Percentiles rank a stretch among this genome's conserved stretches.
phyloP scores from a whole-genome alignment of 2,329 filamentous ascomycete species.

The Leptographium wingfieldii region DNA sequence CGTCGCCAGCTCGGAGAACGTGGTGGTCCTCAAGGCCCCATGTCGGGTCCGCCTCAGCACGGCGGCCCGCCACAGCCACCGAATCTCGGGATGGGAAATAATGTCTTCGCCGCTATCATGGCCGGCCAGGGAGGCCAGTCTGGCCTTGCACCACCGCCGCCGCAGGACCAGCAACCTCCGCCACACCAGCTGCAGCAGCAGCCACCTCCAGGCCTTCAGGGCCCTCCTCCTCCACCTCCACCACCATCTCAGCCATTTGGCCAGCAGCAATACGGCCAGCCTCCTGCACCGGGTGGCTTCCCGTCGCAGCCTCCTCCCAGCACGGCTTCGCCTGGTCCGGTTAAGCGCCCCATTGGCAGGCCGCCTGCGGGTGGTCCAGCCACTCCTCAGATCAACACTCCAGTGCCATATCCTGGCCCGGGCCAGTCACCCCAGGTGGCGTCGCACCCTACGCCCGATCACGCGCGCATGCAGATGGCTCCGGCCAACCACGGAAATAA shows the following conservation, averaged over 20 bases:
- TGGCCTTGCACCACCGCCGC: slow-evolving; percentile 65
- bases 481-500: slow-evolving; percentile 40
- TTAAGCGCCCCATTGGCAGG: slow-evolving; percentile 60
- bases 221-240: slow-evolving; percentile 41
- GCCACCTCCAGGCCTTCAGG: slow-evolving; percentile 55
- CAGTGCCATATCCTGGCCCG: slow-evolving; percentile 72
- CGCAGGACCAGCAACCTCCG: slow-evolving; percentile 43
- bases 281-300: slow-evolving; percentile 53
- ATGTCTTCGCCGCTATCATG: slow-evolving; percentile 94
- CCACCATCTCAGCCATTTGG: slow-evolving; percentile 51
- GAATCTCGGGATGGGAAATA: slow-evolving; percentile 79
- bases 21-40: slow-evolving; percentile 47
- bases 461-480: slow-evolving; percentile 38
- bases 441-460: slow-evolving; percentile 69
- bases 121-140: slow-evolving; percentile 72
- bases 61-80: slow-evolving; percentile 74
- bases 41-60: slow-evolving; percentile 61
- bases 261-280: slow-evolving; percentile 51
- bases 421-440: slow-evolving; percentile 71
- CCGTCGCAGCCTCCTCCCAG: slow-evolving; percentile 70
- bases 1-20: slow-evolving; percentile 76
- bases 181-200: slow-evolving; percentile 60
- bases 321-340: slow-evolving; percentile 76
- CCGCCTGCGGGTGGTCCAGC: slow-evolving; percentile 58
- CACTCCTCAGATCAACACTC: slow-evolving; percentile 84